Conservation (phyloP, 176 grass and related monocot genomes). For the Oryza longistaminata region DNA sequence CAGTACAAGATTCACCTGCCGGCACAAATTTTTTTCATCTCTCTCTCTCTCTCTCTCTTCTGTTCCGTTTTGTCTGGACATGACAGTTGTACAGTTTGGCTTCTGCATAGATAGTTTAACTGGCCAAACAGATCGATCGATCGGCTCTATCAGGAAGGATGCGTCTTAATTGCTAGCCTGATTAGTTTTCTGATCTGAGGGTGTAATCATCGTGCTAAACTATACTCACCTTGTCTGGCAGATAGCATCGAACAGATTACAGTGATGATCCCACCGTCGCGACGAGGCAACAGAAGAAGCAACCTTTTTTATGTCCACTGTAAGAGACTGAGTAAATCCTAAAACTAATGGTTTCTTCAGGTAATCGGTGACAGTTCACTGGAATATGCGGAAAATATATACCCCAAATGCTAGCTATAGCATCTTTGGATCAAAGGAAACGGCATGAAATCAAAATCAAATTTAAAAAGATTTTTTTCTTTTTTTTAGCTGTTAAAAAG, state of each 20-base stretch:
- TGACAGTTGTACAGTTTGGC: not conserved
- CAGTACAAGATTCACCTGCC: constrained; percentile 21
- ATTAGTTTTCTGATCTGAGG: not conserved
- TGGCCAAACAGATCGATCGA: not conserved
- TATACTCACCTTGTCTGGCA: not conserved
- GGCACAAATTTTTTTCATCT: not conserved
- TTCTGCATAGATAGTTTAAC: not conserved
- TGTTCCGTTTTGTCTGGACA: not conserved
- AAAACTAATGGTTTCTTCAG: too few relatives aligned
- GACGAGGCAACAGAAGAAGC: not conserved
- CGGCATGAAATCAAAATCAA: too few relatives aligned
- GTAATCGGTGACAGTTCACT: too few relatives aligned
- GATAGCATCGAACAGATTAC: not conserved
- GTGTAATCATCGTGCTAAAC: constrained; percentile 15
- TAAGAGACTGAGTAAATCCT: too few relatives aligned
- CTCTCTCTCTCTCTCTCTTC: not conserved
- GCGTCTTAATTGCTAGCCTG: not conserved
- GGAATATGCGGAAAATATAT: too few relatives aligned
- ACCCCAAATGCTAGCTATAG: too few relatives aligned
- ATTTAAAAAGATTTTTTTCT: too few relatives aligned
- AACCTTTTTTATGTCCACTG: too few relatives aligned
- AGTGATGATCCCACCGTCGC: not conserved
- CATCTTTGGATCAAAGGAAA: too few relatives aligned
- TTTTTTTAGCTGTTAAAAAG: too few relatives aligned
- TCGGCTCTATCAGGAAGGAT: not conserved